Percentiles rank a stretch among this genome's conserved stretches.
Conservation (phyloP, 495 filamentous ascomycete genomes). For the Hypoxylon perforatum region DNA sequence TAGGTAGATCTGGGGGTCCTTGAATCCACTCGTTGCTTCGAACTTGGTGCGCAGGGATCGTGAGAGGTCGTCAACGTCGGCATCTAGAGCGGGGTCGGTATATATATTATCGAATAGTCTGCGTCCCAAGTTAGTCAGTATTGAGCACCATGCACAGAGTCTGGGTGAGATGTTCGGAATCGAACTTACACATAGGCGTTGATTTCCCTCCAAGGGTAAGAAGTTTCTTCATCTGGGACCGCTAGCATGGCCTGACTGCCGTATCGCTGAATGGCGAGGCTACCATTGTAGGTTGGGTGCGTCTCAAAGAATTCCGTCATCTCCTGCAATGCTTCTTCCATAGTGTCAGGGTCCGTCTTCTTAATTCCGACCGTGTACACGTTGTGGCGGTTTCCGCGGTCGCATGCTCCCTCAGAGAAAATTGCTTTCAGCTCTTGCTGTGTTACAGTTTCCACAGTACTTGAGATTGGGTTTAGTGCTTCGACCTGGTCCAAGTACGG, state of each 20-base stretch:
- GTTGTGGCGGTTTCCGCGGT: slow-evolving; percentile 6
- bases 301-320: slow-evolving; percentile 28
- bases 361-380: slow-evolving; percentile 18
- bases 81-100: slow-evolving; percentile 5
- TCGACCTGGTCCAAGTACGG: slow-evolving; percentile 1
- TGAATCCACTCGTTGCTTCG: slow-evolving; percentile 37
- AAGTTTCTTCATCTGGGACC: slow-evolving; percentile 37
- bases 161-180: not conserved
- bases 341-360: slow-evolving; percentile 1
- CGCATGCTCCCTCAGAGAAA: slow-evolving; percentile 1
- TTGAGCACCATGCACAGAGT: not conserved
- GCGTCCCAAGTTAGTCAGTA: not conserved
- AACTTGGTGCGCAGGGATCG: slow-evolving; percentile 23
- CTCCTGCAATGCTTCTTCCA: slow-evolving; percentile 17
- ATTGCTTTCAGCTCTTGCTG: not conserved
- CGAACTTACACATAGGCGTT: slow-evolving; percentile 44
- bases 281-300: slow-evolving; percentile 18
- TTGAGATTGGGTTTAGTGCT: not conserved
- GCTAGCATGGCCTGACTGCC: slow-evolving; percentile 34
- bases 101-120: slow-evolving; percentile 13
- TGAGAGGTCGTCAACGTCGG: not conserved
- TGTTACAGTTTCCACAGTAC: not conserved
- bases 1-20: slow-evolving; percentile 42
- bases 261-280: slow-evolving; percentile 8
- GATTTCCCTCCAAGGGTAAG: slow-evolving; percentile 47